A percentile compares a stretch with the other conserved stretches of the same genome.
phyloP scores from a whole-genome alignment of 306 rosid species.

The Acacia confusa region DNA sequence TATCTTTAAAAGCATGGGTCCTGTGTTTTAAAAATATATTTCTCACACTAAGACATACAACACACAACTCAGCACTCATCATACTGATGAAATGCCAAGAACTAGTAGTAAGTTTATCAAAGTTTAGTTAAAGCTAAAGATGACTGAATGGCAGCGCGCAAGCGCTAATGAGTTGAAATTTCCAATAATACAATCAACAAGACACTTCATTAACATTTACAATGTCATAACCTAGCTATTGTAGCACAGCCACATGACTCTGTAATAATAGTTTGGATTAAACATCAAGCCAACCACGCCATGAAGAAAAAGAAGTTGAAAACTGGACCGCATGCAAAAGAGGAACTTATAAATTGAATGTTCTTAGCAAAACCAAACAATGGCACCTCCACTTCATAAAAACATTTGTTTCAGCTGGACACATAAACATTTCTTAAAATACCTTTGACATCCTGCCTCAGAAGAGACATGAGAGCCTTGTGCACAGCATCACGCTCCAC shows the following conservation, averaged over 20 bases:
- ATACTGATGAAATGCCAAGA: constrained; percentile 10
- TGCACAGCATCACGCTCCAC: constrained; percentile 99
- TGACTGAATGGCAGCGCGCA: not conserved
- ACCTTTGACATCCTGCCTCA: constrained; percentile 99
- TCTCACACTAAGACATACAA: not conserved
- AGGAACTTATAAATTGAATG: not conserved
- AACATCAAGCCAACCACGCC: not conserved
- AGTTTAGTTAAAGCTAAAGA: not conserved
- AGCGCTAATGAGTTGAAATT: not conserved
- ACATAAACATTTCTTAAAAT: constrained; percentile 26
- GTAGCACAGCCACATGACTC: not conserved
- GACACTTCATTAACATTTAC: not conserved
- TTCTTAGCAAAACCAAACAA: not conserved
- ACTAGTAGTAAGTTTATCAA: not conserved
- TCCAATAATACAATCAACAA: not conserved
- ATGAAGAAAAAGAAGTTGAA: not conserved
- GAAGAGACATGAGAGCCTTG: constrained; percentile 94
- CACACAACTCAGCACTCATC: constrained; percentile 14
- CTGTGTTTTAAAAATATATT: constrained; percentile 6
- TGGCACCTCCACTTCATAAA: not conserved
- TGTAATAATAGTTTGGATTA: not conserved
- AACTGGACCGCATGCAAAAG: not conserved
- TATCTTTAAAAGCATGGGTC: constrained; percentile 2
- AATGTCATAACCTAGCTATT: not conserved
- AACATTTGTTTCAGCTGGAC: not conserved